These are phyloP conservation scores for Colletotrichum filicis DNA, from an alignment of 2,329 filamentous ascomycete genomes.

Conservation along the genomic window DNA sequence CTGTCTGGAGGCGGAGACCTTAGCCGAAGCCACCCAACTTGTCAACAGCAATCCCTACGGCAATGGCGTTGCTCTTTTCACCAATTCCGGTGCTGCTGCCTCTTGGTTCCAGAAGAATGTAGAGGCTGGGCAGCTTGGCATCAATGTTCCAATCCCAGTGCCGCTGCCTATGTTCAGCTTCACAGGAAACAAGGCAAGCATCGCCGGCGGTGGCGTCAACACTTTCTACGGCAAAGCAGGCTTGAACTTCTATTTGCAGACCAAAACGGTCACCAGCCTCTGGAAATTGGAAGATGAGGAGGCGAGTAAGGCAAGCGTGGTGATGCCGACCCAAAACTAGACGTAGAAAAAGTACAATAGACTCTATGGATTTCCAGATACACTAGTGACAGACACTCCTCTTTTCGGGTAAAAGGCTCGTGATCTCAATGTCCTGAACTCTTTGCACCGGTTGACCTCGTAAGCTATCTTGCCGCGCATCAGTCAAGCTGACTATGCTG, in stretches of 20 bases:
- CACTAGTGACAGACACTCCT: not conserved
- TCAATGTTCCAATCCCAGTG: constrained; percentile 42
- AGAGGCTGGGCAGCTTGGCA: constrained; percentile 40
- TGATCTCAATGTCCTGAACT: not conserved
- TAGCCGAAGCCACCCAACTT: constrained; percentile 14
- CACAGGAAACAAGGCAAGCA: constrained; percentile 64
- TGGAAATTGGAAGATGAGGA: constrained; percentile 70
- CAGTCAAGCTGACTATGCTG: not conserved
- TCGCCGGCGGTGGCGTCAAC: constrained; percentile 73
- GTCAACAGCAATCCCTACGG: constrained; percentile 46
- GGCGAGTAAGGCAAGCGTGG: not conserved
- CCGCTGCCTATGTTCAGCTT: constrained; percentile 42
- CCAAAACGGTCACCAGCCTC: constrained; percentile 59
- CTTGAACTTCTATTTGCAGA: constrained; percentile 76
- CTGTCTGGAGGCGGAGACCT: constrained; percentile 38
- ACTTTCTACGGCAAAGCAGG: constrained; percentile 81
- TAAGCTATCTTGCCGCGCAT: not conserved
- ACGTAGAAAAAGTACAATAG: not conserved
- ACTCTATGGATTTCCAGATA: not conserved
- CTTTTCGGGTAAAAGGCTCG: not conserved
- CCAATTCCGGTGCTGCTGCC: constrained; percentile 43
- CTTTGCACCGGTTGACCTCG: no score
- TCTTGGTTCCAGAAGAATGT: constrained; percentile 45
- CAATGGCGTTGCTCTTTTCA: constrained; percentile 49
- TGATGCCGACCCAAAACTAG: constrained; percentile 3